phyloP scores from a whole-genome alignment of 352 stramenopile genomes.

The Blastocystis sp. region DNA sequence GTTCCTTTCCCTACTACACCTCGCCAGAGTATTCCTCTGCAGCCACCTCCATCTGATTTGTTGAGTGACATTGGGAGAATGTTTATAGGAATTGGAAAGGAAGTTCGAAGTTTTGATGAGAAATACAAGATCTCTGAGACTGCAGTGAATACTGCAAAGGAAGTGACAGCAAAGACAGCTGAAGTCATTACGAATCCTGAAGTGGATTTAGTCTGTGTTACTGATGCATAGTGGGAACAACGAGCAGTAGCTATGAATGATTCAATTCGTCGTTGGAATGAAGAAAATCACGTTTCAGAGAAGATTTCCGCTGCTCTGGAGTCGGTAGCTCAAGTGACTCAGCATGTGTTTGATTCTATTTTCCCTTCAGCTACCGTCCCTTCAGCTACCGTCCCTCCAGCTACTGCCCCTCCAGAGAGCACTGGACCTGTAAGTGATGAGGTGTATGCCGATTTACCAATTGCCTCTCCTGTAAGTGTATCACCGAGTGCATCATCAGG shows the following conservation, averaged over 20 bases:
- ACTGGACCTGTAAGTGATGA: too few species aligned
- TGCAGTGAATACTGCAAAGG: background rate
- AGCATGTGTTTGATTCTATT: background rate
- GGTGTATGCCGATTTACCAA: too few species aligned
- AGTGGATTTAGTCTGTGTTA: background rate
- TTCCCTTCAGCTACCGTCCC: background rate
- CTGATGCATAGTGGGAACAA: background rate
- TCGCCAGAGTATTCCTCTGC: background rate
- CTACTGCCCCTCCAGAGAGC: background rate
- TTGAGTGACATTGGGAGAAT: background rate
- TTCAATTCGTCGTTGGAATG: background rate
- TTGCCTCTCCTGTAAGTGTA: too few species aligned
- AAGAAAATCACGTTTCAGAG: background rate
- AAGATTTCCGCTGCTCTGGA: background rate
- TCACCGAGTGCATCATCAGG: background rate
- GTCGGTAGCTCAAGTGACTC: background rate
- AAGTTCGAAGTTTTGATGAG: background rate
- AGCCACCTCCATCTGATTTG: background rate
- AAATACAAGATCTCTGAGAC: constrained; percentile 5
- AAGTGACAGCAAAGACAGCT: background rate
- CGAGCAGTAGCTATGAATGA: background rate
- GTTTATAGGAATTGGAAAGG: background rate
- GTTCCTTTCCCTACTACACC: background rate
- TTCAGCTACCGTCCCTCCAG: background rate
- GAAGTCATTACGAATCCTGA: background rate